Evolutionary conservation across 2,329 filamentous ascomycete genomes (phyloP).

Genomic region (Lachnellula cervina): DNA sequence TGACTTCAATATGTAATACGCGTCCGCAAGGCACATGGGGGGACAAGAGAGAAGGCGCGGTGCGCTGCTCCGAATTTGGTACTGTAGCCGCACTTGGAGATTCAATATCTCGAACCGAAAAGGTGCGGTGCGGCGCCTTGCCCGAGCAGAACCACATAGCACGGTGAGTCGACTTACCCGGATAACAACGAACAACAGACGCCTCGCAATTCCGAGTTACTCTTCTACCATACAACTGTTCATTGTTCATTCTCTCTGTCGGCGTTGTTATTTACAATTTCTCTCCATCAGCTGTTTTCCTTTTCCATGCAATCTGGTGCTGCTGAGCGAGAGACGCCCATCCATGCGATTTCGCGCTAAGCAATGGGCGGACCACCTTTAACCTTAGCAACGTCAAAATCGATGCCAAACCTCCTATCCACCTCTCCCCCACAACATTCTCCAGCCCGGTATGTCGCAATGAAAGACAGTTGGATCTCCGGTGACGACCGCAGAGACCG

Average conservation of each 20-base stretch:
- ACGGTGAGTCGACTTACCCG: background rate
- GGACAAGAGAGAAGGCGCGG: background rate
- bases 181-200: too few relatives aligned
- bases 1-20: slow-evolving; percentile 23
- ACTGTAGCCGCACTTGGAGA: background rate
- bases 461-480: slow-evolving; percentile 39
- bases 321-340: background rate
- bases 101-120: background rate
- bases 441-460: slow-evolving; percentile 36
- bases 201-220: too few relatives aligned
- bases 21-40: slow-evolving; percentile 3
- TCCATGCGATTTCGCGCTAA: background rate
- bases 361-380: background rate
- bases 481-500: slow-evolving; percentile 39
- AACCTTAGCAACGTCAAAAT: background rate
- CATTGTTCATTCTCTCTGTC: background rate
- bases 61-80: background rate
- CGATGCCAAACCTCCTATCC: background rate
- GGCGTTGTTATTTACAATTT: background rate
- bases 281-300: background rate
- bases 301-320: background rate
- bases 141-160: background rate
- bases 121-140: background rate
- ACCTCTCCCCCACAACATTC: slow-evolving; percentile 16
- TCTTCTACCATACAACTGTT: background rate